These are phyloP conservation scores for Candida pseudofarinosa DNA, from an alignment of 805 yeast species.

Conservation along the genomic window DNA sequence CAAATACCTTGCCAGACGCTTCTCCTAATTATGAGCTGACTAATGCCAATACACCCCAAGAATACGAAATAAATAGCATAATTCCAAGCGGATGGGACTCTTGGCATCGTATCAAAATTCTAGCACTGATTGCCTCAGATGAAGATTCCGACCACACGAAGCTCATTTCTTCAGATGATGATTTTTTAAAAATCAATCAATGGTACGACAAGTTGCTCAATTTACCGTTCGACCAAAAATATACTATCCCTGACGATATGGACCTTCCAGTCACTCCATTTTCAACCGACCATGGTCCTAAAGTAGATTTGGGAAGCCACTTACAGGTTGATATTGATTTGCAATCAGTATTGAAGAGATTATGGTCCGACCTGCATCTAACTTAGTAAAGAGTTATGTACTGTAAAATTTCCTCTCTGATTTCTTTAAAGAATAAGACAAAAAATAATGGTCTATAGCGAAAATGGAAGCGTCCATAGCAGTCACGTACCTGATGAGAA, in stretches of 20 bases:
- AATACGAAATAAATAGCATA: slow-evolving; percentile 14
- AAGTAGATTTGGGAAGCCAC: neutral
- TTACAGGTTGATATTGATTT: neutral
- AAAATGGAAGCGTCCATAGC: neutral
- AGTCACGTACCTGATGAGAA: too few relatives aligned
- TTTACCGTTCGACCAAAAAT: too few relatives aligned
- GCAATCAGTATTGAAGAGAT: neutral
- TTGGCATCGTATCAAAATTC: slow-evolving; percentile 43
- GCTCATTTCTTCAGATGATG: neutral
- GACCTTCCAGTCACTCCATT: too few relatives aligned
- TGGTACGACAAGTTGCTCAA: neutral
- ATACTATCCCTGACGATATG: too few relatives aligned
- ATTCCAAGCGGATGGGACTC: slow-evolving; percentile 53
- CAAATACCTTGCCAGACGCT: slow-evolving; percentile 7
- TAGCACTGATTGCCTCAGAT: slow-evolving; percentile 9
- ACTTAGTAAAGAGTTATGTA: too few relatives aligned
- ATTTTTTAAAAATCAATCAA: too few relatives aligned
- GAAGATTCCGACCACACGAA: neutral
- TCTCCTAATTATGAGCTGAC: slow-evolving; percentile 12
- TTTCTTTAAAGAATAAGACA: neutral
- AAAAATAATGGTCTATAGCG: neutral
- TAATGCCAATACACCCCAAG: neutral
- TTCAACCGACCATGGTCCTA: too few relatives aligned
- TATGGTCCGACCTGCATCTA: neutral
- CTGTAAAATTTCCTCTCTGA: neutral